These are phyloP conservation scores for Ganoderma leucocontextum DNA, from an alignment of 1,284 basidiomycete species.

Conservation along the genomic window DNA sequence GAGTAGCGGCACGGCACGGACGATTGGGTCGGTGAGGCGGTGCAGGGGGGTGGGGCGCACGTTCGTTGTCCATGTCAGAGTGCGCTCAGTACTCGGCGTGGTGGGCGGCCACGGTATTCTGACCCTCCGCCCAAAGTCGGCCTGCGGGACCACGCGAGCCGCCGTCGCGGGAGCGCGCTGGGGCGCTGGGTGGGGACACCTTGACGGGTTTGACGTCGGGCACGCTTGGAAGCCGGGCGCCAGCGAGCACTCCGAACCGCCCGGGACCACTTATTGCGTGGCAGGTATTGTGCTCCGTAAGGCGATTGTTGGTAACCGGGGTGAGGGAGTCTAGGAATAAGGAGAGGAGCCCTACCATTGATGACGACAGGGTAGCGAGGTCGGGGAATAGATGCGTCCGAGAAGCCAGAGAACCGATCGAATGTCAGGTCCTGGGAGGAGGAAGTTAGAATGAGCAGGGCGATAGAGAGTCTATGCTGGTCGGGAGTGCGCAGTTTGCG, in stretches of 20 bases:
- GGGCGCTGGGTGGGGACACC: background rate
- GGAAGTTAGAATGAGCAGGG: conserved; percentile 2
- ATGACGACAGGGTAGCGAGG: background rate
- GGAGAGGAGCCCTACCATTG: background rate
- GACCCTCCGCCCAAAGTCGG: background rate
- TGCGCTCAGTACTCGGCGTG: background rate
- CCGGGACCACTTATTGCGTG: background rate
- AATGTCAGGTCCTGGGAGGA: background rate
- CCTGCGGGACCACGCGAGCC: background rate
- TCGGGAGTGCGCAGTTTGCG: background rate
- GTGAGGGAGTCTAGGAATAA: background rate
- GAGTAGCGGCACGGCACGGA: conserved; percentile 12
- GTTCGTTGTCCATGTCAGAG: background rate
- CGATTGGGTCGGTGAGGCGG: conserved; percentile 6
- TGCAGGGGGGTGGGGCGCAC: background rate
- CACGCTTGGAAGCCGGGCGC: conserved; percentile 9
- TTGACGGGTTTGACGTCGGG: conserved; percentile 5
- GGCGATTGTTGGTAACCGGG: conserved; percentile 4
- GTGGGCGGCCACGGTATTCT: background rate
- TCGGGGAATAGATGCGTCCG: background rate
- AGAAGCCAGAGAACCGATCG: conserved; percentile 1
- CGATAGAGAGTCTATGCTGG: conserved; percentile 1
- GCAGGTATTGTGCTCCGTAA: background rate
- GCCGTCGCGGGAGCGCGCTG: background rate
- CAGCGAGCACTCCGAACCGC: conserved; percentile 6